Evolutionary conservation across 169 alveolate species (phyloP), one percentile per base, ranked within the genome.

Genomic region (Eimeria necatrix): DNA sequence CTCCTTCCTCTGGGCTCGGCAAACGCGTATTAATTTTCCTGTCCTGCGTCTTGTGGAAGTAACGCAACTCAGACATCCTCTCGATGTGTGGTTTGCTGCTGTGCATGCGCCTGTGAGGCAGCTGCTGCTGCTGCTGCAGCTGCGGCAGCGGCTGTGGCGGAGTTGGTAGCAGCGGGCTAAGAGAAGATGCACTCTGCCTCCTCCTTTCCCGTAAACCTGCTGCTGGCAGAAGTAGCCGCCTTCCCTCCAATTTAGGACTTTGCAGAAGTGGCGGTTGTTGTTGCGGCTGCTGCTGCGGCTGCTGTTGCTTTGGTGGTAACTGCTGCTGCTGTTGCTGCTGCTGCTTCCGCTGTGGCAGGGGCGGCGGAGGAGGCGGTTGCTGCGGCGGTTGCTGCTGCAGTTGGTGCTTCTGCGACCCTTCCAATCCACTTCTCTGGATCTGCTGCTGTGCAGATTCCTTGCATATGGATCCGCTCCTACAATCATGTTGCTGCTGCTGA

Each of bases 121-220:
- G 81, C 81, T 32, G 81, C 81, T 71, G 78, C 78, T n/a, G 78
- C 78, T 68, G 78, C 78, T 68, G 78, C 48, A 5, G 81, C 81
- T 24, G 81, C 51, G 22, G 81, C 81, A 52, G 81, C 12, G 81
- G 81, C 51, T 24, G 81, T 5, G 53, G 81, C 18, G 81, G 81
- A 0, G 81, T 71, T 3, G 81, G 81, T 52, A 71, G 81, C 81
- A 71, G n/a, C 5, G 81, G 81, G 16, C 81, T 71, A 5, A 71
- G n/a, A 5, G 81, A 52, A 5, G 81, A 71, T 3, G 56, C 5
- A 22, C 81, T 71, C 51, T 32, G 81, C 6, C 81, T 32, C 81
- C 81, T 24, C n/a, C 81, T 24, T 52, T 71, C 81, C 16, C 81
- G 26, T 4, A 71, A 53, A 5, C 81, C 81, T 24, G 81, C 53